Conservation (phyloP, 169 alveolate genomes). For the Plasmodium inui region DNA sequence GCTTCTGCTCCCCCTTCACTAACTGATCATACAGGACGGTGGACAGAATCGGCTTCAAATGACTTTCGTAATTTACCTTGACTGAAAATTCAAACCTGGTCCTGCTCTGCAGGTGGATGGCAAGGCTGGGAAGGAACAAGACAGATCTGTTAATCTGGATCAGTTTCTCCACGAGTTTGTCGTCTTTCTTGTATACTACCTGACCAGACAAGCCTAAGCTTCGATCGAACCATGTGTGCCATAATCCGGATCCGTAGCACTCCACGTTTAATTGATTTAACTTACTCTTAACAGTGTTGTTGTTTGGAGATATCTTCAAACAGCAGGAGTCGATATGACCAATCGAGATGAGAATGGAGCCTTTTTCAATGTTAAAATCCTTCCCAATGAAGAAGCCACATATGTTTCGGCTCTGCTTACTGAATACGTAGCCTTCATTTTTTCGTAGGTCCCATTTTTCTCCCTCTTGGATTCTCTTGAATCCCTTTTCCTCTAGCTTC, state of each 20-base stretch:
- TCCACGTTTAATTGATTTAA: conserved; percentile 56
- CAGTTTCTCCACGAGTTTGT: conserved; percentile 85
- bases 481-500: conserved; percentile 10
- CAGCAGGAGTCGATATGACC: conserved; percentile 66
- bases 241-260: conserved; percentile 96
- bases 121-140: conserved; percentile 94
- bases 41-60: conserved; percentile 89
- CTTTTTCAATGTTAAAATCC: conserved; percentile 36
- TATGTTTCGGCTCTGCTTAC: conserved; percentile 54
- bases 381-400: conserved; percentile 62
- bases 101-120: conserved; percentile 92
- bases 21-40: conserved; percentile 59
- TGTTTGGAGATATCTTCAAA: conserved; percentile 56
- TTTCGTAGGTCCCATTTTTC: conserved; percentile 52
- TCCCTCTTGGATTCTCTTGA: conserved; percentile 40
- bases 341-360: conserved; percentile 53
- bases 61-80: conserved; percentile 88
- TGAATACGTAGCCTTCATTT: conserved; percentile 63
- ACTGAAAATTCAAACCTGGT: conserved; percentile 86
- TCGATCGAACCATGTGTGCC: conserved; percentile 99
- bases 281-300: conserved; percentile 20
- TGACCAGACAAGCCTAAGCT: conserved; percentile 96
- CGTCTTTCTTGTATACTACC: conserved; percentile 90
- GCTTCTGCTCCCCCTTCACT: neutral
- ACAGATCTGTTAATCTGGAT: conserved; percentile 92